phyloP scores from a whole-genome alignment of 352 stramenopile species.

The Phytophthora pluvialis region DNA sequence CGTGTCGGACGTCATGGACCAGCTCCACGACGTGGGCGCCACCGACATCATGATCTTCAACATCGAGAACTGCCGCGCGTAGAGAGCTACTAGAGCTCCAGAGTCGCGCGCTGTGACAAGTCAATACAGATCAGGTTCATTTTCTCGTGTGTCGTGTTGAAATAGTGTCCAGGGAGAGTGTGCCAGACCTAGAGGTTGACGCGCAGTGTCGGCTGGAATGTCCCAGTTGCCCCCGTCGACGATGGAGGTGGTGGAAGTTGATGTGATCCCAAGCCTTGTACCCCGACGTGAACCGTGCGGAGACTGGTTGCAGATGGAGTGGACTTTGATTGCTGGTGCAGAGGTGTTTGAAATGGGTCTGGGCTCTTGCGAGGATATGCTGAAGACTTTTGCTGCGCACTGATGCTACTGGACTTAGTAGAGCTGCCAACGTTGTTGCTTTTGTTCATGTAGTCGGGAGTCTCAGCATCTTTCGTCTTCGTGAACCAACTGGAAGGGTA shows the following conservation, averaged over 20 bases:
- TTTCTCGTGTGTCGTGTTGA: neutral
- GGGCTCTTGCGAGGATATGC: neutral
- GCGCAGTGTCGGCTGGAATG: constrained; percentile 28
- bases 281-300: neutral
- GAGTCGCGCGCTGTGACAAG: constrained; percentile 14
- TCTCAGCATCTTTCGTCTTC: neutral
- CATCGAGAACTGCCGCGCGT: constrained; percentile 94
- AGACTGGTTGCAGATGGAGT: constrained; percentile 4
- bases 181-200: constrained; percentile 31
- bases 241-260: constrained; percentile 9
- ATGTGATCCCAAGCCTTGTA: constrained; percentile 1
- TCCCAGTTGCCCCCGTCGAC: neutral
- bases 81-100: constrained; percentile 30
- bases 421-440: neutral
- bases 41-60: constrained; percentile 98
- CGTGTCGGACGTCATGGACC: constrained; percentile 96
- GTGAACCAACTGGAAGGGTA: constrained; percentile 12
- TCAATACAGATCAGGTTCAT: constrained; percentile 23
- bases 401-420: constrained; percentile 2
- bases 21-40: constrained; percentile 94
- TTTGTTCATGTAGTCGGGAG: neutral
- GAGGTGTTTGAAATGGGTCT: neutral
- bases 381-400: neutral
- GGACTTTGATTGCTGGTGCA: constrained; percentile 2
- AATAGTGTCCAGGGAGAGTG: neutral